These are phyloP conservation scores for Globisporangium carolinianum DNA, from an alignment of 352 stramenopile genomes.

Conservation along the genomic window DNA sequence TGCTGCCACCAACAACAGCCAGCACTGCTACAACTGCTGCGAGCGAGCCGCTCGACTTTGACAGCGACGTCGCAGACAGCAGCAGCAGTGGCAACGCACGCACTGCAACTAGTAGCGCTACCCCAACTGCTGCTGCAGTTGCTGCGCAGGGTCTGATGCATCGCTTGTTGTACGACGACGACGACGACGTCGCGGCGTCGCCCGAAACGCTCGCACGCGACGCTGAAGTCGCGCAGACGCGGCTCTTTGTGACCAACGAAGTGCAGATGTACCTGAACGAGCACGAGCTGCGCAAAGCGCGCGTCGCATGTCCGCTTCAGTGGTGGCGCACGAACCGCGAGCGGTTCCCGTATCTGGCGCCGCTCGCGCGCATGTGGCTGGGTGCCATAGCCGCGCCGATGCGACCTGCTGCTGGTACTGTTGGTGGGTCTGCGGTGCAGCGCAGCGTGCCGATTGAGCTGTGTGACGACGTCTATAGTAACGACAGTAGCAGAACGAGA, in stretches of 20 bases:
- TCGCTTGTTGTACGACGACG: slow-evolving; percentile 42
- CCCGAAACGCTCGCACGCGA: slow-evolving; percentile 24
- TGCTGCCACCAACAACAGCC: too few relatives aligned
- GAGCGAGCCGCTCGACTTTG: slow-evolving; percentile 22
- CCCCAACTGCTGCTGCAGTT: background rate
- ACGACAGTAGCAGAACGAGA: background rate
- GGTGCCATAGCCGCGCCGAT: slow-evolving; percentile 11
- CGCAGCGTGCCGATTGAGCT: slow-evolving; percentile 10
- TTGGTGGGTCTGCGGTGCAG: background rate
- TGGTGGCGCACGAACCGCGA: slow-evolving; percentile 39
- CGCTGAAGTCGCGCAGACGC: slow-evolving; percentile 29
- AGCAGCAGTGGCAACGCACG: slow-evolving; percentile 4
- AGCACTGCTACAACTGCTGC: slow-evolving; percentile 17
- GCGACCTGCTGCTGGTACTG: background rate
- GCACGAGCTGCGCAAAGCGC: slow-evolving; percentile 34
- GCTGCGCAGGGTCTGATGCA: slow-evolving; percentile 38
- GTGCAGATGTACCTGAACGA: slow-evolving; percentile 32
- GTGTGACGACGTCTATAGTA: slow-evolving; percentile 1
- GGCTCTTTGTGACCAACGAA: slow-evolving; percentile 27
- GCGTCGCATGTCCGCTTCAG: slow-evolving; percentile 32
- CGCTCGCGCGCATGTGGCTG: slow-evolving; percentile 33
- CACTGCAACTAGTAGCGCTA: too few relatives aligned
- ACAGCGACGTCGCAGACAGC: background rate
- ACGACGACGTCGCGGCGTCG: slow-evolving; percentile 26
- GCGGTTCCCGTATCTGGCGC: slow-evolving; percentile 31